Evolutionary conservation across 257 asterid species (phyloP).

Genomic region (Cinchona pubescens): DNA sequence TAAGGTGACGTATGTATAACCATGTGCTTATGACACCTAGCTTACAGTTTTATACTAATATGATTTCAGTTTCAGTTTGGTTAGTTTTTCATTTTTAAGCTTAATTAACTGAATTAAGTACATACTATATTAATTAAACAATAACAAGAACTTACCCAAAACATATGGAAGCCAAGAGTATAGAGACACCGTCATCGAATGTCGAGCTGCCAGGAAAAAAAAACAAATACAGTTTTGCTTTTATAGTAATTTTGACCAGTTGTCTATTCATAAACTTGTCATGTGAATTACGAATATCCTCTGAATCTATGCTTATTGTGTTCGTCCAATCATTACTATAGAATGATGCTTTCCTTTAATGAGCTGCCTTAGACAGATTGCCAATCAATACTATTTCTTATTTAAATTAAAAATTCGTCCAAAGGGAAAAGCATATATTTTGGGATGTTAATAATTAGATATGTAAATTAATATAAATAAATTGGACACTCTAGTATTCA

Average conservation of each 20-base stretch:
- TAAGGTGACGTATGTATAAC: constrained; percentile 28
- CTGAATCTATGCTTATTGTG: neutral
- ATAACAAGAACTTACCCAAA: constrained; percentile 23
- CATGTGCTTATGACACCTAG: constrained; percentile 52
- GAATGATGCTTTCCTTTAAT: constrained; percentile 4
- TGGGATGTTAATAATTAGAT: too few relatives aligned
- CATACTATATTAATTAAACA: neutral
- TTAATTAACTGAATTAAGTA: neutral
- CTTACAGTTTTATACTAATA: neutral
- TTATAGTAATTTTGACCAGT: constrained; percentile 27
- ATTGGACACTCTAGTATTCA: too few relatives aligned
- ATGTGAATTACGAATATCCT: constrained; percentile 14
- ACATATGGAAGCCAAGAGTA: constrained; percentile 43
- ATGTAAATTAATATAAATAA: too few relatives aligned
- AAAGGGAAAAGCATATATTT: too few relatives aligned
- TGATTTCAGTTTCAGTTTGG: constrained; percentile 4
- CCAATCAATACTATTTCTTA: too few relatives aligned
- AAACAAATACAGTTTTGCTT: constrained; percentile 12
- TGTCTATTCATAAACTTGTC: constrained; percentile 4
- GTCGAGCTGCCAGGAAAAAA: constrained; percentile 22
- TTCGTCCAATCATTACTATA: constrained; percentile 39
- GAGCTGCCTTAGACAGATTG: neutral
- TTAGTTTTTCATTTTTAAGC: neutral
- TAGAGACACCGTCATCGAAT: constrained; percentile 42
- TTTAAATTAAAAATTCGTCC: too few relatives aligned